phyloP scores from a whole-genome alignment of 805 yeast genomes.

The Maudiozyma turicensis region DNA sequence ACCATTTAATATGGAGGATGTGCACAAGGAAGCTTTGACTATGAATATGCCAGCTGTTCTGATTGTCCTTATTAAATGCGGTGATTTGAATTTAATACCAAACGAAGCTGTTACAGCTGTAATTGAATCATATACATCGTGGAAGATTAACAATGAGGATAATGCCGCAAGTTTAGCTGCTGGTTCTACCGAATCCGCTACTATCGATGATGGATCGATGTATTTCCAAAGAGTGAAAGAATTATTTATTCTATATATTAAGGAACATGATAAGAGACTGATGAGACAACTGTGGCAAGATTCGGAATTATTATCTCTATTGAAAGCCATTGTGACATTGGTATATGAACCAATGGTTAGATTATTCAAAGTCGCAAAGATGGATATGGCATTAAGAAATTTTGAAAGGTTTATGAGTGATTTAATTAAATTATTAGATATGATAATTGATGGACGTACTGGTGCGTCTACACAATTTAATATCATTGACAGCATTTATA shows the following conservation, averaged over 20 bases:
- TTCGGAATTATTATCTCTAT: slow-evolving; percentile 64
- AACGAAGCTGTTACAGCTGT: slow-evolving; percentile 20
- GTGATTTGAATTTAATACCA: slow-evolving; percentile 12
- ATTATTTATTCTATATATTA: slow-evolving; percentile 50
- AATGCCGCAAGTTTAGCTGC: neutral
- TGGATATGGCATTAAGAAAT: slow-evolving; percentile 55
- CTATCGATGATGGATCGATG: slow-evolving; percentile 23
- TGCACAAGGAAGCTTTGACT: slow-evolving; percentile 27
- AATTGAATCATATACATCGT: slow-evolving; percentile 22
- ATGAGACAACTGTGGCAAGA: slow-evolving; percentile 77
- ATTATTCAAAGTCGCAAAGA: slow-evolving; percentile 55
- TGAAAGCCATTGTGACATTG: slow-evolving; percentile 62
- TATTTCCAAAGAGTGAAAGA: slow-evolving; percentile 48
- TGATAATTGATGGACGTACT: slow-evolving; percentile 33
- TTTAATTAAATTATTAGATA: slow-evolving; percentile 48
- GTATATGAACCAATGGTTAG: slow-evolving; percentile 67
- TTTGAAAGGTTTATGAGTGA: slow-evolving; percentile 61
- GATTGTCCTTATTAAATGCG: slow-evolving; percentile 18
- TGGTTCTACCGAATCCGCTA: neutral
- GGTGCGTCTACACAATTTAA: slow-evolving; percentile 54
- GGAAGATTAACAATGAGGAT: slow-evolving; percentile 14
- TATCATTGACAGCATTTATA: slow-evolving; percentile 43
- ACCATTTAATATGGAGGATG: slow-evolving; percentile 21
- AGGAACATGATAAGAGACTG: slow-evolving; percentile 67
- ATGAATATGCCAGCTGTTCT: slow-evolving; percentile 22